A percentile compares a stretch with the other conserved stretches of the same genome.
Evolutionary conservation across 1,284 basidiomycete genomes (phyloP).

Genomic region (Pulchroboletus neoregius): DNA sequence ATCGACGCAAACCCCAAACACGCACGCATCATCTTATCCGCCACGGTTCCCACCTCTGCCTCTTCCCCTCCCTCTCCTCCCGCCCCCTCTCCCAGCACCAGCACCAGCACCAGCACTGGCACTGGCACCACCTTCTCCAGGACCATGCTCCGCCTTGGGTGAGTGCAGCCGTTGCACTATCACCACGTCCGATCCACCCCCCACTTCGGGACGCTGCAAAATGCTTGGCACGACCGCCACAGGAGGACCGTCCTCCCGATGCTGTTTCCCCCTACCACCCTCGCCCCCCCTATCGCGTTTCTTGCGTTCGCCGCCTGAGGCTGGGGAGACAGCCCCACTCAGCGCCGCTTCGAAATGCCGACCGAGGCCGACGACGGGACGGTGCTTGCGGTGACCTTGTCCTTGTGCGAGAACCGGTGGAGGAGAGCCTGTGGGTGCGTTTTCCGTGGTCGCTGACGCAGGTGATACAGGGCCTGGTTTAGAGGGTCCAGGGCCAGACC

Average conservation of each 20-base stretch:
- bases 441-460: too few relatives aligned
- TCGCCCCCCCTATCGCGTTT: constrained; percentile 28
- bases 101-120: not conserved
- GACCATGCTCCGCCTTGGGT: constrained; percentile 6
- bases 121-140: not conserved
- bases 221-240: constrained; percentile 30
- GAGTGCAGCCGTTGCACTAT: constrained; percentile 17
- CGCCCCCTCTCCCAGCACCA: constrained; percentile 9
- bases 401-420: not conserved
- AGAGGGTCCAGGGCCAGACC: too few relatives aligned
- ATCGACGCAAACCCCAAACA: too few relatives aligned
- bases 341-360: constrained; percentile 65
- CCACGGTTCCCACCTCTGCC: constrained; percentile 24
- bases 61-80: constrained; percentile 14
- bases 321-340: constrained; percentile 41
- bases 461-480: too few relatives aligned
- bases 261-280: constrained; percentile 26
- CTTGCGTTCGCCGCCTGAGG: constrained; percentile 31
- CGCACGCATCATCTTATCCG: constrained; percentile 8
- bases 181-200: constrained; percentile 11
- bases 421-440: too few relatives aligned
- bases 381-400: constrained; percentile 37
- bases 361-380: constrained; percentile 55
- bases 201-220: constrained; percentile 35
- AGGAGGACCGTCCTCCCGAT: constrained; percentile 17